phyloP scores from a whole-genome alignment of 1,139 yeast species.

The Maudiozyma humilis region DNA sequence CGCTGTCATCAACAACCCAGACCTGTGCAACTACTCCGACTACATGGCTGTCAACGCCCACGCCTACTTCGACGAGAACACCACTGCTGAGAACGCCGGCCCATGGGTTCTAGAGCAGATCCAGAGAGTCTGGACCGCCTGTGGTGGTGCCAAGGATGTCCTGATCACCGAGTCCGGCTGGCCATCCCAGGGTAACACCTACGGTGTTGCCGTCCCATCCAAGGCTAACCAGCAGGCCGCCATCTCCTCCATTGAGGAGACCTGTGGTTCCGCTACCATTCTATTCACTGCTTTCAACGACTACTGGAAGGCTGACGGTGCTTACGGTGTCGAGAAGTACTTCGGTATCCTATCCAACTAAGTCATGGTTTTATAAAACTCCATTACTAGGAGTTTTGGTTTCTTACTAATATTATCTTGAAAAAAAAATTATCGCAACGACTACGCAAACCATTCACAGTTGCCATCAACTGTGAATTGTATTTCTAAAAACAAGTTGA shows the following conservation, averaged over 20 bases:
- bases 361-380: not conserved
- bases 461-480: no score
- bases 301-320: conserved; percentile 67
- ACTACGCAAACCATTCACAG: no score
- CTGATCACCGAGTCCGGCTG: conserved; percentile 73
- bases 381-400: not conserved
- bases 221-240: conserved; percentile 53
- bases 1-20: conserved; percentile 65
- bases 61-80: conserved; percentile 70
- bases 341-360: conserved; percentile 48
- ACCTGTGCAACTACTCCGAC: conserved; percentile 60
- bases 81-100: conserved; percentile 60
- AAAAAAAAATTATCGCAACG: not conserved
- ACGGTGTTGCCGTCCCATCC: conserved; percentile 64
- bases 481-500: not conserved
- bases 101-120: conserved; percentile 62
- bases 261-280: conserved; percentile 48
- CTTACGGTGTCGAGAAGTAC: conserved; percentile 58
- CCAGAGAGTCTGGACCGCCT: conserved; percentile 54
- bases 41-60: conserved; percentile 77
- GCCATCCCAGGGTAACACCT: conserved; percentile 63
- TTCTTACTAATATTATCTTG: not conserved
- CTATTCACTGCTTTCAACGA: conserved; percentile 70
- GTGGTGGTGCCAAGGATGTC: conserved; percentile 51
- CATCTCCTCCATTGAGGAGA: conserved; percentile 44